A percentile compares a stretch with the other conserved stretches of the same genome.
These are phyloP conservation scores for Royoungia palumana DNA, from an alignment of 768 basidiomycete species.

Conservation along the genomic window DNA sequence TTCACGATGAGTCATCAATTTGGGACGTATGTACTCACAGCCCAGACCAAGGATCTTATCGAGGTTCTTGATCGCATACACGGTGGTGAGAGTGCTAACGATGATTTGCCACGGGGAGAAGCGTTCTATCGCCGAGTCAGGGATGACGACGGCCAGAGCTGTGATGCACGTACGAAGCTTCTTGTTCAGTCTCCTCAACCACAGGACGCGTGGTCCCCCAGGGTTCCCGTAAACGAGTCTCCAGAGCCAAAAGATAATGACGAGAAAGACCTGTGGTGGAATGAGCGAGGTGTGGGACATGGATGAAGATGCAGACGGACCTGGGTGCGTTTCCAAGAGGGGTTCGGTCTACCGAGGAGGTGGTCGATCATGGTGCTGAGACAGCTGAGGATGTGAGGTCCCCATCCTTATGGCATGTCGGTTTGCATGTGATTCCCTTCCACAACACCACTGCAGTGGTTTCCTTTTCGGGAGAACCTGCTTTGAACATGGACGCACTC, in stretches of 20 bases:
- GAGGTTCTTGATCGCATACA: conserved; percentile 81
- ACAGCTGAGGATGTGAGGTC: not conserved
- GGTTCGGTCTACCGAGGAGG: conserved; percentile 79
- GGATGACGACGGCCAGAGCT: not conserved
- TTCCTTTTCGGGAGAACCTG: conserved; percentile 19
- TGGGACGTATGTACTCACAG: conserved; percentile 41
- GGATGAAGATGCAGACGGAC: conserved; percentile 34
- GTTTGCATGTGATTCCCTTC: conserved; percentile 35
- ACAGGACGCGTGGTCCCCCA: conserved; percentile 62
- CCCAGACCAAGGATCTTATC: conserved; percentile 82
- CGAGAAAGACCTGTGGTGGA: conserved; percentile 70
- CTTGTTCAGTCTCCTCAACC: conserved; percentile 58
- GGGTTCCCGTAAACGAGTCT: conserved; percentile 64
- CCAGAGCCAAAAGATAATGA: conserved; percentile 91
- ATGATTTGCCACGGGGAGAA: conserved; percentile 98
- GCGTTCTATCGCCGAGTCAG: conserved; percentile 42
- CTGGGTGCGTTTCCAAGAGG: conserved; percentile 87
- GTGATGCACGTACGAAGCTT: conserved; percentile 47
- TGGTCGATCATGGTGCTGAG: conserved; percentile 81
- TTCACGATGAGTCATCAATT: not conserved
- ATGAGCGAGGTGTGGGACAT: not conserved
- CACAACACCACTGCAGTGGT: not conserved
- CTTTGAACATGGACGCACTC: conserved; percentile 21
- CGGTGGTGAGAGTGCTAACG: conserved; percentile 74
- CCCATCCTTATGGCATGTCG: not conserved